Conservation (phyloP, 805 yeast genomes). For the Yamadazyma paraphyllophila region DNA sequence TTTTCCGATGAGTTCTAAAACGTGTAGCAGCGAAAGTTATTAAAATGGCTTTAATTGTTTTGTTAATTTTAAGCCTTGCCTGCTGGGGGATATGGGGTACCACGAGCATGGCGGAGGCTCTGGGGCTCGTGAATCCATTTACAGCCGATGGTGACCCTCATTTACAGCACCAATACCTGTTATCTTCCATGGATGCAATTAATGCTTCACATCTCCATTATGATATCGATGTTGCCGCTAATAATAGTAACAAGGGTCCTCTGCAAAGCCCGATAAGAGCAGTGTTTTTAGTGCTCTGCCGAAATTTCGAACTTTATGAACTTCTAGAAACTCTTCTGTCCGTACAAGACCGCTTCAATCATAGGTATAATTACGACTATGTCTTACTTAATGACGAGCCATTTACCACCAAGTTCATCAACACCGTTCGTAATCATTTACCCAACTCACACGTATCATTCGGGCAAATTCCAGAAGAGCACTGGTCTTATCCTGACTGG, state of each 20-base stretch:
- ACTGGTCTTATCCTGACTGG: conserved; percentile 71
- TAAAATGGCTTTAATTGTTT: neutral
- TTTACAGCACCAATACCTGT: neutral
- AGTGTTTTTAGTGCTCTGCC: conserved; percentile 63
- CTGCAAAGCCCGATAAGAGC: neutral
- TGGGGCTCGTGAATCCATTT: too few species aligned
- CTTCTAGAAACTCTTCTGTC: conserved; percentile 59
- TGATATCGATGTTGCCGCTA: neutral
- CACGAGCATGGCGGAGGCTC: neutral
- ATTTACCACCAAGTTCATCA: conserved; percentile 56
- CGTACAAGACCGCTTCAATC: conserved; percentile 67
- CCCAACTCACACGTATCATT: conserved; percentile 57
- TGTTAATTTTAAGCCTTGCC: neutral
- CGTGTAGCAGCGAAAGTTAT: conserved; percentile 5
- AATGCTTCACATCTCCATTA: too few species aligned
- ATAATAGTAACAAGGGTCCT: neutral
- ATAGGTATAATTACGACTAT: conserved; percentile 68
- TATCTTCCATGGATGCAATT: neutral
- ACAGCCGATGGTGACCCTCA: too few species aligned
- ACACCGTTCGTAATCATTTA: conserved; percentile 47
- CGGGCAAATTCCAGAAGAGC: conserved; percentile 58
- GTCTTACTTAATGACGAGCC: conserved; percentile 71
- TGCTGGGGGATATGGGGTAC: neutral
- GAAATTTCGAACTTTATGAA: conserved; percentile 60
- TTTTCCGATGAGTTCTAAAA: conserved; percentile 7